Conservation (phyloP, 1,139 yeast species). For the Debaryomyces fabryi region DNA sequence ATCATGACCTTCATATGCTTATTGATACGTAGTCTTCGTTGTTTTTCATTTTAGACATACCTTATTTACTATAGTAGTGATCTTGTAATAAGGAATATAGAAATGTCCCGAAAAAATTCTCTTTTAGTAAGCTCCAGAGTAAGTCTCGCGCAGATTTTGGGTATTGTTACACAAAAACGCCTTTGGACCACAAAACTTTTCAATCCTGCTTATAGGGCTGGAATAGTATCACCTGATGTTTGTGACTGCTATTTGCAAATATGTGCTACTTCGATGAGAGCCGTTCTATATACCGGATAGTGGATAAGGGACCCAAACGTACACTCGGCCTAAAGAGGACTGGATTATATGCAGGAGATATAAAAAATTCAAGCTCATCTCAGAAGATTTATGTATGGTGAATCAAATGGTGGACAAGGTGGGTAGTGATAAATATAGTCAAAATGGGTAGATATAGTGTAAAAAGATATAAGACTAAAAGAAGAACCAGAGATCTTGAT, state of each 20-base stretch:
- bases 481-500: slow-evolving; percentile 85
- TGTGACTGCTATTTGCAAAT: not conserved
- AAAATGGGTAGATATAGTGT: slow-evolving; percentile 87
- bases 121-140: slow-evolving; percentile 5
- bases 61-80: slow-evolving; percentile 6
- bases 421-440: not conserved
- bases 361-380: slow-evolving; percentile 9
- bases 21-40: not conserved
- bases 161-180: slow-evolving; percentile 1
- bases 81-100: not conserved
- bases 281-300: not conserved
- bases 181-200: not conserved
- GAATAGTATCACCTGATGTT: not conserved
- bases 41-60: slow-evolving; percentile 1
- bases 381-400: not conserved
- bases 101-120: slow-evolving; percentile 10
- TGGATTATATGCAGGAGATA: slow-evolving; percentile 1
- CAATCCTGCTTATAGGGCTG: not conserved
- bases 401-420: not conserved
- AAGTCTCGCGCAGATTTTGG: slow-evolving; percentile 2
- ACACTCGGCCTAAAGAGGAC: not conserved
- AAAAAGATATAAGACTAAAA: slow-evolving; percentile 71
- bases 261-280: not conserved
- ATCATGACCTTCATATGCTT: not conserved
- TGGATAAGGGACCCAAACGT: not conserved